Evolutionary conservation across 345 rosid genomes (phyloP), one percentile per base, ranked within the genome.

Genomic region (Murraya koenigii): DNA sequence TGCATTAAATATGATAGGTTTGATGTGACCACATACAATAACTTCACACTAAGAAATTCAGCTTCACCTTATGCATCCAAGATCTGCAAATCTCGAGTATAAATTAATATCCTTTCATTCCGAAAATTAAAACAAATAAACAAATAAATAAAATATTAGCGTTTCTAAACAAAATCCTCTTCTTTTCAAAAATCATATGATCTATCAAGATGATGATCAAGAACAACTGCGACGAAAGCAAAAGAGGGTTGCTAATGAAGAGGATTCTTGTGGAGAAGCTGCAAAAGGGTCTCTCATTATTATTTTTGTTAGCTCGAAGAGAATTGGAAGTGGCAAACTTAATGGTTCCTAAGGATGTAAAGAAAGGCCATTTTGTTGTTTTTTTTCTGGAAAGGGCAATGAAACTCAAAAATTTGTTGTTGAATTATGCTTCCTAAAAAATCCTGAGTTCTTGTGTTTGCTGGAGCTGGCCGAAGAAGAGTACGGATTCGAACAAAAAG

Each of bases 331-430:
- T 70, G 4, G 47, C 47, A 41, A 41, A 11, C 8, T 39, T 9
- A 39, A 41, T 41, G 69, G 62, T 80, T 71, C 86, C 86, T 0
- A 67, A 72, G 0, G 89, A 86, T 77, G 89, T 82, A 5, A 85
- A 84, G 70, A 71, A 82, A 76, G 88, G 92, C 17, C 86, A 87
- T 66, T 88, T 88, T 68, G 88, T 81, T n/a, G n/a, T 13, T 88
- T 85, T 15, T 76, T 74, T 74, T 80, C 89, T 2, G 80, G 75
- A 36, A 73, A 83, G 75, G 89, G 85, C 35, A 89, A 79, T 26
- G 79, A 75, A 74, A 78, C 77, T 19, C 79, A 76, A 80, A 87
- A 91, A 83, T 91, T 91, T 81, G 58, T 85, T 55, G 79, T 91
- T 80, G 85, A 83, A 73, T 75, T 91, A 63, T 41, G 73, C 76